A percentile compares a stretch with the other conserved stretches of the same genome.
Evolutionary conservation across 306 rosid genomes (phyloP).

Genomic region (Fagus sylvatica): DNA sequence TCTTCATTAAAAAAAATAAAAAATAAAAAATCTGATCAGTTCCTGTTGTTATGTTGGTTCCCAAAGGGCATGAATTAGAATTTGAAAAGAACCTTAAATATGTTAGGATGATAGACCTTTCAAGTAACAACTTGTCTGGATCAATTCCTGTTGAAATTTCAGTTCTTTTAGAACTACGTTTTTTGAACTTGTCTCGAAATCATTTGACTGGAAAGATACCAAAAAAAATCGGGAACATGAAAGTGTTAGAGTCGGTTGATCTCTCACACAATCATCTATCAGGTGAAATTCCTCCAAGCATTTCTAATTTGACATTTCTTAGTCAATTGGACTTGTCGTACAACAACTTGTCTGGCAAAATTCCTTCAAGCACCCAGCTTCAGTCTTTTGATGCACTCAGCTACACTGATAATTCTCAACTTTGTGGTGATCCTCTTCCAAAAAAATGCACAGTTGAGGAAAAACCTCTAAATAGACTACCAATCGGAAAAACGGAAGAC

Average conservation of each 20-base stretch:
- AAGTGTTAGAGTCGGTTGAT: not conserved
- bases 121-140: not conserved
- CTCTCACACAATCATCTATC: not conserved
- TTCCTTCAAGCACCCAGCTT: constrained; percentile 1
- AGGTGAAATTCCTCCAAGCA: not conserved
- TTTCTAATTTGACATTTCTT: not conserved
- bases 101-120: not conserved
- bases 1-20: no score
- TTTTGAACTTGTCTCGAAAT: not conserved
- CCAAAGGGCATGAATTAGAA: no score
- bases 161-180: not conserved
- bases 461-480: no score
- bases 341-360: not conserved
- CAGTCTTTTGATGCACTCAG: not conserved
- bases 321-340: not conserved
- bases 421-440: not conserved
- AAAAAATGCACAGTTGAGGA: no score
- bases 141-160: not conserved
- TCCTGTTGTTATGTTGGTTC: constrained; percentile 5
- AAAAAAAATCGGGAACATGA: not conserved
- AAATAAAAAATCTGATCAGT: constrained; percentile 10
- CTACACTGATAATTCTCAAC: not conserved
- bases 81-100: no score
- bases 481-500: no score
- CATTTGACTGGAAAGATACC: not conserved